Evolutionary conservation across 2,329 filamentous ascomycete species (phyloP), one percentile per base, ranked within the genome.

Genomic region (Pseudogymnoascus destructans): DNA sequence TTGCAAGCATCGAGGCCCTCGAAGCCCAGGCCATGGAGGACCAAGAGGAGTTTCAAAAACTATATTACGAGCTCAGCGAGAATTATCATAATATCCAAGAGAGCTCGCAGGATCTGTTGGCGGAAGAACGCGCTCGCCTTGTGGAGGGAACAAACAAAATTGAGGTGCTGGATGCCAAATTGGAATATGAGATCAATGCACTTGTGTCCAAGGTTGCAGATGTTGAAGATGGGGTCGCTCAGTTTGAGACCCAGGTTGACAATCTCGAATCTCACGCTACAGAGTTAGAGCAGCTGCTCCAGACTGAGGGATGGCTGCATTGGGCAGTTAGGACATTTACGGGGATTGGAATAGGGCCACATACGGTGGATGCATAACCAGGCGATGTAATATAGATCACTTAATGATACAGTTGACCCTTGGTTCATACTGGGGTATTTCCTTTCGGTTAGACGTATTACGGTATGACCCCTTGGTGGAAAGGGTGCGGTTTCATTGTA

Each of bases 101-200:
- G 59, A 78, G 79, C 59, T 84, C 85, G 1, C 80, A 85, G 32
- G 85, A 87, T 59, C 73, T 89, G 13, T 72, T 95, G 8, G 77
- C 78, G 0, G 81, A 85, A 54, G 87, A 95, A 71, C 80, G 84
- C 38, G 77, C 78, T 19, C 77, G 79, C 57, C 74, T 95, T 35
- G 80, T 79, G 3, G 88, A 93, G 67, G 79, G 79, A 13, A 75
- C 90, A 61, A 86, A 86, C 69, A 87, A 93, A 62, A 77, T 96
- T 11, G 90, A 95, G 69, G 80, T 86, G 19, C 75, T 95, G 36
- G 82, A 86, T 2, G 89, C 89, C 17, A 91, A 91, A 71, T 76
- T 97, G 58, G 91, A 97, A 66, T 97, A 97, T 70, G 92, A 96
- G 74, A 85, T 96, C 61, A 81, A 86, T 60, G 82, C 84, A 13